A percentile compares a stretch with the other conserved stretches of the same genome.
phyloP scores from a whole-genome alignment of 2,329 filamentous ascomycete species.

The Fonsecaea multimorphosa region DNA sequence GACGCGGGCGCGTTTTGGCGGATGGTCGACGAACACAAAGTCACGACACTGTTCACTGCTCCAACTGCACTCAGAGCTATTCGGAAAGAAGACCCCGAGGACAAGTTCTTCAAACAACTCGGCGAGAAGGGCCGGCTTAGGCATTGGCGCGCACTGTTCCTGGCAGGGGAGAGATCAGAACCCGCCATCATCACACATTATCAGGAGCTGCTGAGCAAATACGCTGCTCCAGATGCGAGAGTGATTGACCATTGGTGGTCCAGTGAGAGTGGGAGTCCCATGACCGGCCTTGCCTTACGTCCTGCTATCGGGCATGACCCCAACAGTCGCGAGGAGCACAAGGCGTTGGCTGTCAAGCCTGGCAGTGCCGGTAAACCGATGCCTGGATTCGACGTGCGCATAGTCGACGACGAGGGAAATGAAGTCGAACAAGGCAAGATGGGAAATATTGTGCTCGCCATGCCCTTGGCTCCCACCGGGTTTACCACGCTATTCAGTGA shows the following conservation, averaged over 20 bases:
- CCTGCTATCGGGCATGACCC: constrained; percentile 63
- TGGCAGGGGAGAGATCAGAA: constrained; percentile 89
- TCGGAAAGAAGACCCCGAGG: constrained; percentile 80
- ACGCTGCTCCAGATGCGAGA: constrained; percentile 67
- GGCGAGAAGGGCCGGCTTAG: constrained; percentile 74
- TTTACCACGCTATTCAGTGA: constrained; percentile 88
- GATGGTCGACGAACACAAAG: constrained; percentile 79
- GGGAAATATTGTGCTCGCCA: constrained; percentile 87
- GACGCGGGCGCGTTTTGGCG: constrained; percentile 89
- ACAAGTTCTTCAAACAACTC: constrained; percentile 66
- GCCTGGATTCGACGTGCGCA: constrained; percentile 86
- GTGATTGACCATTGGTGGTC: constrained; percentile 79
- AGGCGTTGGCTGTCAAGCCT: constrained; percentile 71
- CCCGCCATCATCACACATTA: constrained; percentile 84
- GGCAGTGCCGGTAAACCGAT: constrained; percentile 89
- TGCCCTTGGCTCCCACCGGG: constrained; percentile 83
- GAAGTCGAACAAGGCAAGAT: constrained; percentile 75
- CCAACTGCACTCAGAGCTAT: constrained; percentile 88
- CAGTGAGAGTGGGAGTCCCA: constrained; percentile 72
- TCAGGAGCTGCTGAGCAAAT: constrained; percentile 70
- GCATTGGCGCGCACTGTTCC: constrained; percentile 74
- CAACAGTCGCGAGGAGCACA: constrained; percentile 39
- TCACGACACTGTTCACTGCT: constrained; percentile 83
- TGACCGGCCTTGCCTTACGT: constrained; percentile 68
- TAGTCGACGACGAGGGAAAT: constrained; percentile 79